Percentiles rank a stretch among this genome's conserved stretches.
These are phyloP conservation scores for Earliella scabrosa DNA, from an alignment of 1,284 basidiomycete species.

Conservation along the genomic window DNA sequence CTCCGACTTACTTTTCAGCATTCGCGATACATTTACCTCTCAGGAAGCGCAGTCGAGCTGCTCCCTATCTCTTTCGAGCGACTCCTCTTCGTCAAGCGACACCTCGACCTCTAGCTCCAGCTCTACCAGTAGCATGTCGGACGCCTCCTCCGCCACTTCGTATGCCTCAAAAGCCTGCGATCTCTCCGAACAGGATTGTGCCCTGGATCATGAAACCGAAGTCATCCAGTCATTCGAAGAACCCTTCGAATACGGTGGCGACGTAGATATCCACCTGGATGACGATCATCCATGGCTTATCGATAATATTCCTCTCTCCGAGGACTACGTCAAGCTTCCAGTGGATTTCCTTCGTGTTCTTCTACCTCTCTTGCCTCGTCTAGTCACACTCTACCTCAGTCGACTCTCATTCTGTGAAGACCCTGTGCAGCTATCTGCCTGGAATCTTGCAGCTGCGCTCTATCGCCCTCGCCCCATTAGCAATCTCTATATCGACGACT, in stretches of 20 bases:
- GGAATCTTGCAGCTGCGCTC: background rate
- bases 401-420: background rate
- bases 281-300: no score
- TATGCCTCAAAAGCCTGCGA: no score
- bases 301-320: background rate
- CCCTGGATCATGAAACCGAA: no score
- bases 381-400: background rate
- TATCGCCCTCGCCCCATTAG: background rate
- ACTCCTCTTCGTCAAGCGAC: background rate
- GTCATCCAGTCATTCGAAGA: no score
- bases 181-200: no score
- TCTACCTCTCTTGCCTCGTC: background rate
- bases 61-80: background rate
- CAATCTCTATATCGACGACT: conserved; percentile 1
- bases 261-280: no score
- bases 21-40: no score
- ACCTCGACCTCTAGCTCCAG: background rate
- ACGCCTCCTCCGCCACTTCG: background rate
- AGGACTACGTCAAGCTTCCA: background rate
- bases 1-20: background rate
- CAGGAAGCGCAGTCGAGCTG: no score
- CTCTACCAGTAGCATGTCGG: background rate
- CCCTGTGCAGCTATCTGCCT: background rate
- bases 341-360: background rate
- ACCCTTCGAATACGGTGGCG: no score